Conservation (phyloP, 257 asterid species). For the Salvia miltiorrhiza region DNA sequence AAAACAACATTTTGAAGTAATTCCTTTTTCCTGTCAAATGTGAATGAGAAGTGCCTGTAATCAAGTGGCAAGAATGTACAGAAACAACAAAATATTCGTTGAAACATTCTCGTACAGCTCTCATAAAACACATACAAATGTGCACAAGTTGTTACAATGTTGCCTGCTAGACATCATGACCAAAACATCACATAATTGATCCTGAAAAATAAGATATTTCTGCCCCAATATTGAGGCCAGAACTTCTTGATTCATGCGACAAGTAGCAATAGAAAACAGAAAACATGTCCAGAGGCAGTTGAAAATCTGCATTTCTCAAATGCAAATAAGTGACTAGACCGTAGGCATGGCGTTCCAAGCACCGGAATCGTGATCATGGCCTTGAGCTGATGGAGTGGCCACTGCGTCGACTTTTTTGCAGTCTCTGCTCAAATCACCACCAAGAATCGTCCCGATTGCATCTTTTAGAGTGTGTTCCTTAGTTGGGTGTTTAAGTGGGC, state of each 20-base stretch:
- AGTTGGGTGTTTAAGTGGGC: constrained; percentile 29
- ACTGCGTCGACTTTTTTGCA: constrained; percentile 23
- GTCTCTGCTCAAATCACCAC: constrained; percentile 26
- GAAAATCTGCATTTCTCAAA: constrained; percentile 4
- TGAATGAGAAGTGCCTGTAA: too few species aligned
- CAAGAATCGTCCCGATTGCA: constrained; percentile 19
- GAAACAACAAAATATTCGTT: too few species aligned
- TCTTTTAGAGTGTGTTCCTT: constrained; percentile 27
- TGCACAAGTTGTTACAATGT: not conserved
- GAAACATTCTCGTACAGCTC: not conserved
- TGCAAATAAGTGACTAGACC: constrained; percentile 11
- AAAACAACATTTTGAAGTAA: too few species aligned
- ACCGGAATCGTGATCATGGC: constrained; percentile 20
- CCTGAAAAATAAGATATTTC: not conserved
- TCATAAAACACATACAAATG: constrained; percentile 6
- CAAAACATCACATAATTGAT: not conserved
- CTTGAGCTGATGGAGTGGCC: constrained; percentile 24
- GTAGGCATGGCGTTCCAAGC: constrained; percentile 30
- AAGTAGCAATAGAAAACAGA: constrained; percentile 8
- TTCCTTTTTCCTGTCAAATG: too few species aligned
- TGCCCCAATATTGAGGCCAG: not conserved
- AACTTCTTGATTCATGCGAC: not conserved
- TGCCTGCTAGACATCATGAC: not conserved
- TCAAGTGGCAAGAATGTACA: too few species aligned
- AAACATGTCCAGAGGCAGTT: not conserved